Evolutionary conservation across 768 basidiomycete genomes (phyloP).

Genomic region (Mycena floridula): DNA sequence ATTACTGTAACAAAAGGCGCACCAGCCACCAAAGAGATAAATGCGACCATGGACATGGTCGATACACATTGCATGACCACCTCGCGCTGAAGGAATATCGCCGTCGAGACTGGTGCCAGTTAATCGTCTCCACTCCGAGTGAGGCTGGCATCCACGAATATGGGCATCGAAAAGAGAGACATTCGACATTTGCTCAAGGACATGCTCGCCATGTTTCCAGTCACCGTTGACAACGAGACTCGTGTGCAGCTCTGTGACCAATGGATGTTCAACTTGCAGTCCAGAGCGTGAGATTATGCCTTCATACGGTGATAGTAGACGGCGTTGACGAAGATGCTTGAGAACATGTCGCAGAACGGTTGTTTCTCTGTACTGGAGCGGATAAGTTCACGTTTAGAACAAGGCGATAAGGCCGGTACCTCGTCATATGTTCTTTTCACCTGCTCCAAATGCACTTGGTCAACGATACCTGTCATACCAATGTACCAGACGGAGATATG

Average conservation of each 20-base stretch:
- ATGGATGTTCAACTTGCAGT: slow-evolving; percentile 62
- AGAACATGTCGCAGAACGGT: slow-evolving; percentile 60
- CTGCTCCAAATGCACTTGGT: slow-evolving; percentile 50
- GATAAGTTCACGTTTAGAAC: background rate
- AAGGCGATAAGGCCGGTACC: slow-evolving; percentile 28
- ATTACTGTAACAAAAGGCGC: no score
- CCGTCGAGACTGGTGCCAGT: slow-evolving; percentile 57
- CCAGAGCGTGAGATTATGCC: slow-evolving; percentile 49
- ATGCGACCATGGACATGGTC: slow-evolving; percentile 56
- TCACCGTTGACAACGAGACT: slow-evolving; percentile 61
- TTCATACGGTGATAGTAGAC: slow-evolving; percentile 60
- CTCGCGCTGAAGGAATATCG: slow-evolving; percentile 59
- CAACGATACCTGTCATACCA: slow-evolving; percentile 51
- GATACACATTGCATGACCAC: slow-evolving; percentile 81
- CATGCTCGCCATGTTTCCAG: slow-evolving; percentile 51
- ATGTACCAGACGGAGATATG: slow-evolving; percentile 81
- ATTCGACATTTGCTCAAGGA: slow-evolving; percentile 42
- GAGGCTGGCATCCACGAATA: slow-evolving; percentile 51
- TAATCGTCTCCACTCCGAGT: slow-evolving; percentile 55
- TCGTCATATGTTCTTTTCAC: slow-evolving; percentile 52
- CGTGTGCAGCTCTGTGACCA: slow-evolving; percentile 59
- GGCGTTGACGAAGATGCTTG: slow-evolving; percentile 73
- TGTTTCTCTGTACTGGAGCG: slow-evolving; percentile 56
- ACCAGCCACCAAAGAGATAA: slow-evolving; percentile 79
- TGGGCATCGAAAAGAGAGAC: slow-evolving; percentile 59